Evolutionary conservation across 1,284 basidiomycete genomes (phyloP).

Genomic region (Pseudozyma tsukubaensis): DNA sequence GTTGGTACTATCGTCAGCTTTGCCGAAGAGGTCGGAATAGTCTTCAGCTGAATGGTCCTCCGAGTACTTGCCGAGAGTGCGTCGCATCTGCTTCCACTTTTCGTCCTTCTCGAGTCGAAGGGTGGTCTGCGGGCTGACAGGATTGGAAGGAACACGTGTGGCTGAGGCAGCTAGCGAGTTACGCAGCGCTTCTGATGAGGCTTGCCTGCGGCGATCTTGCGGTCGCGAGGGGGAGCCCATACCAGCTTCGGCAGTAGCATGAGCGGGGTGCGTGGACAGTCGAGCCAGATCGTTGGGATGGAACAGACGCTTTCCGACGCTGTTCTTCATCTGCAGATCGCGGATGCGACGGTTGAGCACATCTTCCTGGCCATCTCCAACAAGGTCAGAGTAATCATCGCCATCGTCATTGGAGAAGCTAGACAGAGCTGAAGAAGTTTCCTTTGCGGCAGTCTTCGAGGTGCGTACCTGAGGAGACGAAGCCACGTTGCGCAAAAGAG

Average conservation of each 20-base stretch:
- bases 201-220: constrained; percentile 29
- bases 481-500: constrained; percentile 30
- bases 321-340: constrained; percentile 50
- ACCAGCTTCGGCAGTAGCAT: background rate
- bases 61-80: constrained; percentile 54
- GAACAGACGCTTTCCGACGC: constrained; percentile 55
- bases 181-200: constrained; percentile 39
- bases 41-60: constrained; percentile 55
- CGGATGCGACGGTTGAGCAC: constrained; percentile 50
- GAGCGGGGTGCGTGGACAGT: constrained; percentile 15
- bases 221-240: constrained; percentile 14
- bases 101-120: constrained; percentile 45
- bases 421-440: constrained; percentile 10
- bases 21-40: constrained; percentile 58
- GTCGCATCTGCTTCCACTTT: constrained; percentile 54
- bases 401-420: constrained; percentile 67
- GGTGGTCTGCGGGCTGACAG: constrained; percentile 36
- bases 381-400: constrained; percentile 70
- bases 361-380: constrained; percentile 51
- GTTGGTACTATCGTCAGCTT: constrained; percentile 20
- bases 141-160: constrained; percentile 28
- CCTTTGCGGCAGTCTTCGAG: constrained; percentile 6
- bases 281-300: constrained; percentile 56
- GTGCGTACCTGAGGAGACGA: constrained; percentile 35
- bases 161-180: constrained; percentile 25